These are phyloP conservation scores for Pseudofabraea citricarpa DNA, from an alignment of 2,329 filamentous ascomycete genomes.

Conservation along the genomic window DNA sequence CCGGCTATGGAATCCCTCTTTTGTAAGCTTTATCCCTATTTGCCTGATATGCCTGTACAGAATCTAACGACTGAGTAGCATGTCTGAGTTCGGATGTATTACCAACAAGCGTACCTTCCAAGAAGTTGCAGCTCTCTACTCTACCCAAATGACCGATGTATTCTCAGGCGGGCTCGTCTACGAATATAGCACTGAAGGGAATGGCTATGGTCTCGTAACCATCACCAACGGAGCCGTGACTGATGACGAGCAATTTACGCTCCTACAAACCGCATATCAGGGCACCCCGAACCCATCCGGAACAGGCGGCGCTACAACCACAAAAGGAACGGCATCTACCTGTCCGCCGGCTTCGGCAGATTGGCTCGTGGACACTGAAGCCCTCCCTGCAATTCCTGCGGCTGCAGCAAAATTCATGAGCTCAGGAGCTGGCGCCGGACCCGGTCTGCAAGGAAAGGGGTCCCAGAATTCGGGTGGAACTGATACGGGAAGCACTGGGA, in stretches of 20 bases:
- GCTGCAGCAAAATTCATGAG: conserved; percentile 35
- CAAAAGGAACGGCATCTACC: conserved; percentile 27
- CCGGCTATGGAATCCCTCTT: conserved; percentile 62
- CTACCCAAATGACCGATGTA: conserved; percentile 73
- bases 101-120: conserved; percentile 76
- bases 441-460: conserved; percentile 30
- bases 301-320: conserved; percentile 45
- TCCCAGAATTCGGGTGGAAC: conserved; percentile 22
- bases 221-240: conserved; percentile 31
- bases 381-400: conserved; percentile 43
- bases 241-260: conserved; percentile 40
- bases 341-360: conserved; percentile 40
- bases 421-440: conserved; percentile 42
- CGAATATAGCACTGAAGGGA: conserved; percentile 81
- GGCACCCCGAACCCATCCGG: conserved; percentile 40
- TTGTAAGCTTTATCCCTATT: conserved; percentile 19
- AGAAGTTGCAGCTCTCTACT: conserved; percentile 78
- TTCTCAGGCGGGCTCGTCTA: conserved; percentile 97
- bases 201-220: conserved; percentile 58
- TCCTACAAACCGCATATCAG: conserved; percentile 39
- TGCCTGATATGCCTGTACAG: neutral
- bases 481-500: conserved; percentile 18
- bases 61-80: conserved; percentile 13
- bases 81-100: conserved; percentile 92
- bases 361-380: conserved; percentile 41